Conservation (phyloP, 2,329 filamentous ascomycete genomes). For the Microcyclospora tardicrescens region DNA sequence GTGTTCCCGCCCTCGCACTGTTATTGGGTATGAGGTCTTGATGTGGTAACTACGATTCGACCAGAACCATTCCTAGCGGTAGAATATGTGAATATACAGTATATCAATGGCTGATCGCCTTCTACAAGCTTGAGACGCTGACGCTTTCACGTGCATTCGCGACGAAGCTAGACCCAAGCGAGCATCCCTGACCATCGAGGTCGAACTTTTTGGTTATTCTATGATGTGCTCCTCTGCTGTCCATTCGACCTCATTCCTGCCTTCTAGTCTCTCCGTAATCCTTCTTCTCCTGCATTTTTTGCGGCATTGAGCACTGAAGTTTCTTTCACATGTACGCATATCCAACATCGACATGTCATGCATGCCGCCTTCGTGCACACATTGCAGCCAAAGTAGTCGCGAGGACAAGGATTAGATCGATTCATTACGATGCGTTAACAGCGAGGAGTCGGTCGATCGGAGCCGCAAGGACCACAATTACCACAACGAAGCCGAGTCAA, state of each 20-base stretch:
- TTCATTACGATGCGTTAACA: not conserved
- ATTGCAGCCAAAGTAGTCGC: conserved; percentile 9
- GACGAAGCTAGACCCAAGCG: too few species aligned
- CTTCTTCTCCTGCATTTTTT: not conserved
- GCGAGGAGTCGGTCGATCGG: not conserved
- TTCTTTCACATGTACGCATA: conserved; percentile 2
- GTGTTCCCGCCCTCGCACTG: too few species aligned
- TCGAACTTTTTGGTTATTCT: not conserved
- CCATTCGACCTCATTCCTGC: too few species aligned
- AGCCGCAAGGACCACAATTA: not conserved
- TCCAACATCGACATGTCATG: not conserved
- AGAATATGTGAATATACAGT: too few species aligned
- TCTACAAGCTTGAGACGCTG: too few species aligned
- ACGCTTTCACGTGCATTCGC: too few species aligned
- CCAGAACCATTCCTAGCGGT: too few species aligned
- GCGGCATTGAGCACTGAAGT: not conserved
- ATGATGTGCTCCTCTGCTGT: too few species aligned
- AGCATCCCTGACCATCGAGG: not conserved
- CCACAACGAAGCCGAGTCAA: not conserved
- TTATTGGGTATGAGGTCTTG: too few species aligned
- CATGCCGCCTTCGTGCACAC: conserved; percentile 9
- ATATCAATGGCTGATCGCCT: too few species aligned
- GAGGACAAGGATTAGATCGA: not conserved
- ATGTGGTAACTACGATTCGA: too few species aligned
- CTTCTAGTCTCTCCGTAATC: too few species aligned